A percentile compares a stretch with the other conserved stretches of the same genome.
These are phyloP conservation scores for Trichoderma pleuroti DNA, from an alignment of 2,329 filamentous ascomycete species.

Conservation along the genomic window DNA sequence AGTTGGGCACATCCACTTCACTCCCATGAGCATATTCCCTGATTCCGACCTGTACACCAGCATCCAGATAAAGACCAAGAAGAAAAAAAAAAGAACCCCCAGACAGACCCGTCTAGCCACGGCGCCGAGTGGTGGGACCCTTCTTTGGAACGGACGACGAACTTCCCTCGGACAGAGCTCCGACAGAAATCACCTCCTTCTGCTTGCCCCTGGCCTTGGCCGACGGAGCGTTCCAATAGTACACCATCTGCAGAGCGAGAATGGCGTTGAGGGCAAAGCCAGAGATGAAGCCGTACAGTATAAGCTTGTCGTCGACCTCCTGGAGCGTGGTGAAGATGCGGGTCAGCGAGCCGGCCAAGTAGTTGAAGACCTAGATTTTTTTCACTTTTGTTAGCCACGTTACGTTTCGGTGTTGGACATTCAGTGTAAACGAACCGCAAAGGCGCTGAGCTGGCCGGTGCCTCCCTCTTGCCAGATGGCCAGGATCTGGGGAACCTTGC, in stretches of 20 bases:
- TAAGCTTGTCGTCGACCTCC: constrained; percentile 94
- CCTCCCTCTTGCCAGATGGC: constrained; percentile 81
- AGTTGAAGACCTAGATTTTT: constrained; percentile 82
- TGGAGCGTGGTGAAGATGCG: constrained; percentile 97
- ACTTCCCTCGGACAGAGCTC: constrained; percentile 25
- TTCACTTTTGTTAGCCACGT: not conserved
- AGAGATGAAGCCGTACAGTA: constrained; percentile 89
- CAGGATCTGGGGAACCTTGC: constrained; percentile 90
- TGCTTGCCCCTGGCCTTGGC: constrained; percentile 44
- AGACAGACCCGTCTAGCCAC: constrained; percentile 32
- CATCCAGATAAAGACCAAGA: constrained; percentile 2
- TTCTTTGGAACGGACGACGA: constrained; percentile 38
- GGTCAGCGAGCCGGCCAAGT: constrained; percentile 84
- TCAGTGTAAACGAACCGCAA: constrained; percentile 58
- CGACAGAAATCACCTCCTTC: constrained; percentile 32
- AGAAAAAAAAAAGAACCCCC: not conserved
- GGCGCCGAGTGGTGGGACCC: constrained; percentile 43
- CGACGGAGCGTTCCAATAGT: constrained; percentile 82
- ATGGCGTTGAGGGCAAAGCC: constrained; percentile 88
- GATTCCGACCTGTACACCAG: constrained; percentile 6
- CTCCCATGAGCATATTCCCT: not conserved
- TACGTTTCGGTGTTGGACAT: not conserved
- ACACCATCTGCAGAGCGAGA: constrained; percentile 84
- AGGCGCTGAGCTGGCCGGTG: constrained; percentile 93
- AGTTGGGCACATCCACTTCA: not conserved